phyloP scores from a whole-genome alignment of 345 rosid species.

The Eucalyptus curtisii region DNA sequence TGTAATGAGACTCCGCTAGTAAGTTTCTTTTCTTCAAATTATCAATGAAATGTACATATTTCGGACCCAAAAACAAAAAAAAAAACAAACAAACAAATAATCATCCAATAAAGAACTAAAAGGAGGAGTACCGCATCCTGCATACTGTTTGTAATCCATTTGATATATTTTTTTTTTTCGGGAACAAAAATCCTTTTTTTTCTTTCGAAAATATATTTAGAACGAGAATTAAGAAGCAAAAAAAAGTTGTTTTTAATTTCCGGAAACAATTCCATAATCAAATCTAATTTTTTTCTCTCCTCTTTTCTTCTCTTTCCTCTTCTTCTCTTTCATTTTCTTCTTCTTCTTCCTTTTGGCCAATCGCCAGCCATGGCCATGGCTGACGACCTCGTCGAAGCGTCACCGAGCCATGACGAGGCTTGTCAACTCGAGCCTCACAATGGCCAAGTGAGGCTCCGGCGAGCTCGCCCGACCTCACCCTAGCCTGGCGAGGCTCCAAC shows the following conservation, averaged over 20 bases:
- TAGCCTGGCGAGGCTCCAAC: rapidly evolving
- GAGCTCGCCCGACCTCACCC: rapidly evolving
- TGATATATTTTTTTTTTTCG: rapidly evolving
- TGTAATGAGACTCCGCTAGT: no score
- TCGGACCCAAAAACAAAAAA: no score
- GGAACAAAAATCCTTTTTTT: rapidly evolving
- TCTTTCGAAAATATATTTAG: rapidly evolving
- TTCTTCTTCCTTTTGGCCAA: no score
- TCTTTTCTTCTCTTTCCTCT: no score
- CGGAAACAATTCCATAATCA: rapidly evolving
- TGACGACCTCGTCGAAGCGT: rapidly evolving
- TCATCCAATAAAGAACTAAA: no score
- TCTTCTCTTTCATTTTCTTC: no score
- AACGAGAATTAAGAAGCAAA: rapidly evolving
- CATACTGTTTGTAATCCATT: no score
- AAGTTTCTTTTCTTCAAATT: no score
- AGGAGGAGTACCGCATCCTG: no score
- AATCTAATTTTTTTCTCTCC: no score
- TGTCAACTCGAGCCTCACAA: rapidly evolving
- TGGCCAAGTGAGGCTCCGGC: rapidly evolving
- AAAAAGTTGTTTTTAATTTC: rapidly evolving
- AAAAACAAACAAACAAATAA: rapidly evolving
- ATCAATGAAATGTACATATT: no score
- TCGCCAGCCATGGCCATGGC: rapidly evolving
- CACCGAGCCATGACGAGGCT: rapidly evolving